These are phyloP conservation scores for Alternaria ethzedia DNA, from an alignment of 2,329 filamentous ascomycete genomes.

Conservation along the genomic window DNA sequence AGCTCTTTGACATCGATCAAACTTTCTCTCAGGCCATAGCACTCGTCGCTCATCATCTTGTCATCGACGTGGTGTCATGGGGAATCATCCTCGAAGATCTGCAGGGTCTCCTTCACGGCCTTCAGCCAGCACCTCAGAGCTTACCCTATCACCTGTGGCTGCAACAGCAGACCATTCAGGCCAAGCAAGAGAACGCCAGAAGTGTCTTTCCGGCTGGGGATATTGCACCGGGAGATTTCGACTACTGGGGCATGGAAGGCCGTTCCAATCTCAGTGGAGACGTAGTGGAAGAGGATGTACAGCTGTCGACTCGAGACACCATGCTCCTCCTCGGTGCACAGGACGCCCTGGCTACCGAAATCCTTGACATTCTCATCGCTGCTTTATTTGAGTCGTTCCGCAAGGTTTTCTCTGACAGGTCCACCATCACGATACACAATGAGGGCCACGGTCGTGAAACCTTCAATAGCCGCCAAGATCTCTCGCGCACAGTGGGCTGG, in stretches of 20 bases:
- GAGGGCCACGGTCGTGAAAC: conserved; percentile 58
- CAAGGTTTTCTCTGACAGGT: conserved; percentile 50
- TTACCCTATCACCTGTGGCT: conserved; percentile 49
- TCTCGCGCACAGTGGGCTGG: conserved; percentile 59
- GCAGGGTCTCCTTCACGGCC: conserved; percentile 40
- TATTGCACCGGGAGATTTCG: conserved; percentile 35
- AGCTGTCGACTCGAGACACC: conserved; percentile 40
- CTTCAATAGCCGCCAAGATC: conserved; percentile 54
- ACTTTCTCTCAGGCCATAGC: conserved; percentile 43
- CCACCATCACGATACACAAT: conserved; percentile 53
- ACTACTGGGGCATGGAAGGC: conserved; percentile 50
- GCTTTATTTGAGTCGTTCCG: conserved; percentile 52
- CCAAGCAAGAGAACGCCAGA: conserved; percentile 28
- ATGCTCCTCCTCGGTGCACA: conserved; percentile 43
- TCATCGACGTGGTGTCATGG: conserved; percentile 50
- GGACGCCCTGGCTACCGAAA: conserved; percentile 44
- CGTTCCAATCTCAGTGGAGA: conserved; percentile 44
- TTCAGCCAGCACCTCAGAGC: conserved; percentile 33
- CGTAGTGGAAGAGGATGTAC: conserved; percentile 37
- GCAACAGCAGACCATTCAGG: conserved; percentile 39
- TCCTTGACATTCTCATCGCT: conserved; percentile 46
- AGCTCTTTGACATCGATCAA: conserved; percentile 49
- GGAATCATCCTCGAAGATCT: conserved; percentile 48
- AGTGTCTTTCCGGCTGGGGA: conserved; percentile 35
- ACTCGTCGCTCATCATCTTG: conserved; percentile 47